A percentile compares a stretch with the other conserved stretches of the same genome.
Evolutionary conservation across 371 early-diverging fungal genomes (phyloP).

Genomic region (Sanchytrium tribonematis): DNA sequence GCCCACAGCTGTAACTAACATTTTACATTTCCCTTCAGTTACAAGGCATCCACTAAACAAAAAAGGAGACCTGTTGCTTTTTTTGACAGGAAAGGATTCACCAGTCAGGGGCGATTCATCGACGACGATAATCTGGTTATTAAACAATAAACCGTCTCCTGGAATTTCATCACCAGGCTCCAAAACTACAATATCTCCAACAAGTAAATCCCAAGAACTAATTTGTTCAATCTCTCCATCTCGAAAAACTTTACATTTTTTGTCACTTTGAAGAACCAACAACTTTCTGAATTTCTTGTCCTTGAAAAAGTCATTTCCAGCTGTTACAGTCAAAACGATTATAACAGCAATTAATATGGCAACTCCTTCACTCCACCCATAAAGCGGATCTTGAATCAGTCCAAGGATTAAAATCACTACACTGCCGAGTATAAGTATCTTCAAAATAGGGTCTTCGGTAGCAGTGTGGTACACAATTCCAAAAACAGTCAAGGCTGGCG

Average conservation of each 20-base stretch:
- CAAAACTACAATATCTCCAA: slow-evolving; percentile 56
- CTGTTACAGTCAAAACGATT: slow-evolving; percentile 65
- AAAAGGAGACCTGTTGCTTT: slow-evolving; percentile 25
- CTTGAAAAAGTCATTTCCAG: slow-evolving; percentile 83
- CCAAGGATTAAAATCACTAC: slow-evolving; percentile 6
- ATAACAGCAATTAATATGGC: slow-evolving; percentile 30
- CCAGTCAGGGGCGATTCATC: slow-evolving; percentile 79
- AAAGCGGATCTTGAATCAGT: not conserved
- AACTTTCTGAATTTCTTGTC: slow-evolving; percentile 75
- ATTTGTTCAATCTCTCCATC: slow-evolving; percentile 16
- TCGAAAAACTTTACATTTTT: slow-evolving; percentile 8
- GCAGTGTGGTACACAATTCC: slow-evolving; percentile 5
- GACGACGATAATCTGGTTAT: slow-evolving; percentile 46
- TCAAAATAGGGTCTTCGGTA: slow-evolving; percentile 9
- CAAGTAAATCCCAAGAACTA: slow-evolving; percentile 15
- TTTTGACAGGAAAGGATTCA: slow-evolving; percentile 56
- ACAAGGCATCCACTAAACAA: slow-evolving; percentile 68
- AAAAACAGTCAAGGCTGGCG: slow-evolving; percentile 4
- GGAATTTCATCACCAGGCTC: slow-evolving; percentile 83
- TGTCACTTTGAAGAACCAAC: slow-evolving; percentile 3
- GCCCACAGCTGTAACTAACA: slow-evolving; percentile 64
- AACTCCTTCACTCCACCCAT: not conserved
- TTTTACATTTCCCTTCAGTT: slow-evolving; percentile 50
- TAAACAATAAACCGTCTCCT: slow-evolving; percentile 55
- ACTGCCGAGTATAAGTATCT: slow-evolving; percentile 6